Percentiles rank a stretch among this genome's conserved stretches.
These are phyloP conservation scores for Cladosporium phlei DNA, from an alignment of 2,329 filamentous ascomycete genomes.

Conservation along the genomic window DNA sequence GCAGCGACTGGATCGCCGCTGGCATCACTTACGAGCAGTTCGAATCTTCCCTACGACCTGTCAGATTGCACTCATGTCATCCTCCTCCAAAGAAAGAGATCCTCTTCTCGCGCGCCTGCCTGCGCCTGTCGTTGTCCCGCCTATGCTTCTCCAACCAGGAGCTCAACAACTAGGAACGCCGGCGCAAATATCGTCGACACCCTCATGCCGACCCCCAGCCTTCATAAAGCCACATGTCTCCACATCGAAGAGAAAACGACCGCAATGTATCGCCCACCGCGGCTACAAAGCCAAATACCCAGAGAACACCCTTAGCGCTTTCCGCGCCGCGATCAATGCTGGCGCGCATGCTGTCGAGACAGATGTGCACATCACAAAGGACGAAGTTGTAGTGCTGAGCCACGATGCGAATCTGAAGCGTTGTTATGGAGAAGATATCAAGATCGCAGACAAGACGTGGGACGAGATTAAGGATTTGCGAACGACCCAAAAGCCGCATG, in stretches of 20 bases:
- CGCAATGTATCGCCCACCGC: constrained; percentile 72
- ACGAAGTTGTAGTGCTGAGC: constrained; percentile 72
- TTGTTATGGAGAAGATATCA: constrained; percentile 71
- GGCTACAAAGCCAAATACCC: constrained; percentile 73
- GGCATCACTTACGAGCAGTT: no score
- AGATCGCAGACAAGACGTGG: constrained; percentile 73
- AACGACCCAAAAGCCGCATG: constrained; percentile 62
- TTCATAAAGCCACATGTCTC: constrained; percentile 23
- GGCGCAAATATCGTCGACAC: constrained; percentile 20
- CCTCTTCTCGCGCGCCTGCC: constrained; percentile 10
- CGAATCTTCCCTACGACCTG: no score
- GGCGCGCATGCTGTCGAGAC: constrained; percentile 83
- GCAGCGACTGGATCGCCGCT: no score
- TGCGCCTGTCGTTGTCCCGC: constrained; percentile 18
- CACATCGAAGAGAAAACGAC: constrained; percentile 39
- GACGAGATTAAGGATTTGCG: constrained; percentile 62
- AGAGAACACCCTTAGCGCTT: constrained; percentile 81
- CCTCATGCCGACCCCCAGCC: constrained; percentile 20
- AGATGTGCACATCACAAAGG: constrained; percentile 76
- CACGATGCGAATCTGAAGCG: constrained; percentile 70
- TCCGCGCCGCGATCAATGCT: constrained; percentile 65
- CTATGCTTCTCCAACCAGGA: constrained; percentile 28
- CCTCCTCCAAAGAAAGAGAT: not conserved
- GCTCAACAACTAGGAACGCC: constrained; percentile 27
- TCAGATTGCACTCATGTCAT: no score